Evolutionary conservation across 345 rosid species (phyloP).

Genomic region (Linum tenue): DNA sequence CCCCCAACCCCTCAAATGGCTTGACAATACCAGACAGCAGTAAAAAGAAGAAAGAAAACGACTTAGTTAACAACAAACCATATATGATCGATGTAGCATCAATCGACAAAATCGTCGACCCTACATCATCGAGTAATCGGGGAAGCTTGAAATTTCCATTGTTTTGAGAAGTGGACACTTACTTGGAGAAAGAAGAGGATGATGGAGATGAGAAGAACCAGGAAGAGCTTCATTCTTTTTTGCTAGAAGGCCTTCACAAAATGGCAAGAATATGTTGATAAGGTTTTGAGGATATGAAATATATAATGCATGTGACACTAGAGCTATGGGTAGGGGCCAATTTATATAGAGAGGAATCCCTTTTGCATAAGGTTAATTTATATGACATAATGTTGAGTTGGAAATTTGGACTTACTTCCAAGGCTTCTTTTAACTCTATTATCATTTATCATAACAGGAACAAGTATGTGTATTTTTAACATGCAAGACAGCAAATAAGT

Average conservation of each 20-base stretch:
- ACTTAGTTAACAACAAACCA: no score
- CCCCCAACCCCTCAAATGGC: background rate
- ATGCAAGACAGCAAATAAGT: no score
- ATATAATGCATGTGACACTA: background rate
- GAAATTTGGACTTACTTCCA: background rate
- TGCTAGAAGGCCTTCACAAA: background rate
- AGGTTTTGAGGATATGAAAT: background rate
- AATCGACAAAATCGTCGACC: no score
- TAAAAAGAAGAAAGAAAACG: no score
- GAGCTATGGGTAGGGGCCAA: background rate
- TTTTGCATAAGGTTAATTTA: background rate
- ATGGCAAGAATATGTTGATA: background rate
- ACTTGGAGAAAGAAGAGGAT: background rate
- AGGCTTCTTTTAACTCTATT: no score
- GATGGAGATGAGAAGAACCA: background rate
- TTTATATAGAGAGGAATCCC: background rate
- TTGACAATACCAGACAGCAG: no score
- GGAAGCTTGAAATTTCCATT: background rate
- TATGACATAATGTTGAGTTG: background rate
- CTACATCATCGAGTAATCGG: no score
- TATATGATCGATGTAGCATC: no score
- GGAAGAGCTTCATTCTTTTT: background rate
- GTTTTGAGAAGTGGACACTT: background rate
- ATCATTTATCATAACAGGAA: no score
- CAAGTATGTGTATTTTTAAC: no score